Evolutionary conservation across 2,329 filamentous ascomycete species (phyloP).

Genomic region (Canariomyces notabilis): DNA sequence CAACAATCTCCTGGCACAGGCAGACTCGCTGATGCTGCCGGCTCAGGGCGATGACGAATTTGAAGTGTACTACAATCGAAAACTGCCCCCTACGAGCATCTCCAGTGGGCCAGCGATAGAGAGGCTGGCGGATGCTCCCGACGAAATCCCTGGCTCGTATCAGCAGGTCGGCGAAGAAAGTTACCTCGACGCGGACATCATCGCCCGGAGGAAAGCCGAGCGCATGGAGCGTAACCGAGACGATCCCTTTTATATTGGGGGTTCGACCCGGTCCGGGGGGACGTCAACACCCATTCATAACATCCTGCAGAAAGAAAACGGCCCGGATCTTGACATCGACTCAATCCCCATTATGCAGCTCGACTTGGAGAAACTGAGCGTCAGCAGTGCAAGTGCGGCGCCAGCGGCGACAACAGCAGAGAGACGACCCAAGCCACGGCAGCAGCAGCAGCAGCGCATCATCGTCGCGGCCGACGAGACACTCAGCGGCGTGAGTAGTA

Average conservation of each 20-base stretch:
- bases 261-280: conserved; percentile 33
- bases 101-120: conserved; percentile 51
- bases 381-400: conserved; percentile 19
- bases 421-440: conserved; percentile 27
- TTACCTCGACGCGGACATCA: conserved; percentile 66
- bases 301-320: conserved; percentile 67
- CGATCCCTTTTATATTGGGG: conserved; percentile 87
- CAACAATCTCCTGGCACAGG: conserved; percentile 57
- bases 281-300: conserved; percentile 74
- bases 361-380: conserved; percentile 58
- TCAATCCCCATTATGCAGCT: conserved; percentile 94
- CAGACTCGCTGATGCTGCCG: conserved; percentile 45
- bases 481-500: conserved; percentile 47
- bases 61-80: conserved; percentile 59
- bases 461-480: conserved; percentile 71
- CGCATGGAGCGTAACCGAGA: conserved; percentile 78
- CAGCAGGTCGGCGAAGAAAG: conserved; percentile 56
- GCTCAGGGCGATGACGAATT: conserved; percentile 61
- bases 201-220: conserved; percentile 70
- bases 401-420: conserved; percentile 13
- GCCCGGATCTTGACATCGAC: conserved; percentile 81
- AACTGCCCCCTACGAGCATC: conserved; percentile 46
- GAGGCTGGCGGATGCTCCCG: conserved; percentile 42
- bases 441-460: conserved; percentile 53
- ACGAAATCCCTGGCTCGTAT: conserved; percentile 49